Conservation (phyloP, 2,329 filamentous ascomycete genomes). For the Juglanconis juglandina region DNA sequence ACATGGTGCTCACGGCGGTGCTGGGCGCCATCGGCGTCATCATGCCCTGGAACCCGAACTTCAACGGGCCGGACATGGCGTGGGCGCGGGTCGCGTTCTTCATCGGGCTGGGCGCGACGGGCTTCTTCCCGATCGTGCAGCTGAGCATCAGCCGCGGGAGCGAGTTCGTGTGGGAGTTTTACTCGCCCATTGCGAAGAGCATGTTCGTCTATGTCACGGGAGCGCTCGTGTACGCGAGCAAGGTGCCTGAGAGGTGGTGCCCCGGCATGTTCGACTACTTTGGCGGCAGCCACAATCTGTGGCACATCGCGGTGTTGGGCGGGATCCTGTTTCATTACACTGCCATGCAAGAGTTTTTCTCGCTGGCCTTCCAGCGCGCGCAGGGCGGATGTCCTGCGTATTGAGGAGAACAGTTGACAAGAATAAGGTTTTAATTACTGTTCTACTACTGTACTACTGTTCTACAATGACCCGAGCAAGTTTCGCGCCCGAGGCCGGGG, state of each 20-base stretch:
- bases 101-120: conserved; percentile 79
- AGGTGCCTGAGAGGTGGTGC: conserved; percentile 88
- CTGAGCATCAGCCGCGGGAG: conserved; percentile 72
- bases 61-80: conserved; percentile 89
- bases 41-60: conserved; percentile 91
- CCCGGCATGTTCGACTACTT: conserved; percentile 94
- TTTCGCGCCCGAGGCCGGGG: background rate
- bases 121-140: conserved; percentile 84
- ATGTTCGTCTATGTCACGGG: conserved; percentile 81
- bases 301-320: conserved; percentile 90
- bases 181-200: conserved; percentile 81
- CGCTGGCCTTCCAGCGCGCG: conserved; percentile 68
- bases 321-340: conserved; percentile 97
- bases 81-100: conserved; percentile 93
- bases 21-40: conserved; percentile 86
- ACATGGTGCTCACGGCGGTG: conserved; percentile 76
- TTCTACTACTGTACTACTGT: background rate
- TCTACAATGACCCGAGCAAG: background rate
- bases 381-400: conserved; percentile 56
- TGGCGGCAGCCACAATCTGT: conserved; percentile 93
- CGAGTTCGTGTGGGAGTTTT: conserved; percentile 84
- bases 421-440: background rate
- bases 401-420: conserved; percentile 28
- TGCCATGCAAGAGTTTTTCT: conserved; percentile 94
- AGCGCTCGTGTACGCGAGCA: conserved; percentile 83